Conservation (phyloP, 768 basidiomycete genomes). For the Flagelloscypha sp. region DNA sequence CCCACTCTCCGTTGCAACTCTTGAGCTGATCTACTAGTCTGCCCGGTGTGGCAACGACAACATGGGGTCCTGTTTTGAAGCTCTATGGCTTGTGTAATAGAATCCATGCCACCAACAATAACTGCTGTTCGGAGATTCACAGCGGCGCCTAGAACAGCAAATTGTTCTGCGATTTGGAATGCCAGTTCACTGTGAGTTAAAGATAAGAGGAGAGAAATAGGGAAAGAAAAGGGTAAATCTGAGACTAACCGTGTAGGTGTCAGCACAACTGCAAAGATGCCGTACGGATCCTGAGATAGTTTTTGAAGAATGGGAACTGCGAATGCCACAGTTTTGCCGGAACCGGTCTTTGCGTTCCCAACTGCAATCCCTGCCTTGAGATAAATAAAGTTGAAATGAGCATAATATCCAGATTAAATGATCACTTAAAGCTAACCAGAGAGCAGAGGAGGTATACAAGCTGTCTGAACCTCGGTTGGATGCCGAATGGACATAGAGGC, state of each 20-base stretch:
- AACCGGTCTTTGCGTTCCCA: conserved; percentile 96
- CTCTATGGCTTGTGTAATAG: conserved; percentile 89
- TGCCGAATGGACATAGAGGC: conserved; percentile 73
- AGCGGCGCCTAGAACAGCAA: conserved; percentile 78
- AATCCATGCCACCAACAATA: conserved; percentile 97
- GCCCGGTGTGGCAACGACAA: conserved; percentile 94
- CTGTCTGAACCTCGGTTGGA: conserved; percentile 84
- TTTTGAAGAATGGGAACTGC: conserved; percentile 91
- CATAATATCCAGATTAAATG: background rate
- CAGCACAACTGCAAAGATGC: conserved; percentile 86
- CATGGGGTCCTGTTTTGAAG: conserved; percentile 79
- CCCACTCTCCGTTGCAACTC: conserved; percentile 76
- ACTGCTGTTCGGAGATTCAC: conserved; percentile 81
- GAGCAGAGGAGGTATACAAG: conserved; percentile 84
- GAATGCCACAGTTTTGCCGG: conserved; percentile 96
- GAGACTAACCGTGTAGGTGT: conserved; percentile 82
- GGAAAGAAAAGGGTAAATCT: background rate
- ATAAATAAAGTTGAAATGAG: background rate
- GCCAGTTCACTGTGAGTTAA: conserved; percentile 72
- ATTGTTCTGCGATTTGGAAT: conserved; percentile 96
- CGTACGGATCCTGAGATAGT: conserved; percentile 84
- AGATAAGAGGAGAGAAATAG: background rate
- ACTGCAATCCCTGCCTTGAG: conserved; percentile 87
- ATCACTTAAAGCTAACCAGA: conserved; percentile 40
- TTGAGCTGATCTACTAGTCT: conserved; percentile 85